Evolutionary conservation across 2,329 filamentous ascomycete genomes (phyloP), one percentile per base, ranked within the genome.

Genomic region (Grosmannia serpens): DNA sequence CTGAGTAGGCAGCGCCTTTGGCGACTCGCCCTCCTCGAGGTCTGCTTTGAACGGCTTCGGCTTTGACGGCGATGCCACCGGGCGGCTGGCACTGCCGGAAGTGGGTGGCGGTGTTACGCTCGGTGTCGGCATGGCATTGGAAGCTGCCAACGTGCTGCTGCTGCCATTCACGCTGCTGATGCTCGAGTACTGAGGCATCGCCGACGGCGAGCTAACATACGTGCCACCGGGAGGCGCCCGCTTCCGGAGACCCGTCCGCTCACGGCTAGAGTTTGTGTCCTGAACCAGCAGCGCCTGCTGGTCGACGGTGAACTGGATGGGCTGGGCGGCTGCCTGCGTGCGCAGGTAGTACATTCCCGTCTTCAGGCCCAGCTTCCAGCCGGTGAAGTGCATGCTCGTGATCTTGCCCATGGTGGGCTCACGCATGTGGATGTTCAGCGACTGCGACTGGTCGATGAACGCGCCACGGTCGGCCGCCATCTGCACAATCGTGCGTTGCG

Each of bases 261-360:
- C 76, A 61, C 85, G 85, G 64, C 86, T 84, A 53, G 91, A 77
- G 66, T 87, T 89, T 64, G 84, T 89, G 70, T 99, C 94, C 46
- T 83, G 83, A 53, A 96, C 84, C 77, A 91, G 89, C 66, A 99
- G 85, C 59, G 89, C 88, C 74, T 96, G 89, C 75, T 99, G 92
- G 71, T 99, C 94, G 69, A 99, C 94, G 5, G 94, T 99, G 79
- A 99, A 99, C 75, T 99, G 94, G 65, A 99, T 99, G 57, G 94
- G 94, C 53, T 91, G 91, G 22, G 91, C 91, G 41, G 94, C 94
- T 63, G 94, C 94, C 85, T 95, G 94, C 53, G 94, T 99, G 68
- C 94, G 90, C 67, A 99, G 86, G 76, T 99, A 99, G 85, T 99
- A 99, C 94, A 99, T 97, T 78, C 94, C 94, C 41, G 94, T 99